Conservation (phyloP, 2,329 filamentous ascomycete species). For the Erysiphe neolycopersici region DNA sequence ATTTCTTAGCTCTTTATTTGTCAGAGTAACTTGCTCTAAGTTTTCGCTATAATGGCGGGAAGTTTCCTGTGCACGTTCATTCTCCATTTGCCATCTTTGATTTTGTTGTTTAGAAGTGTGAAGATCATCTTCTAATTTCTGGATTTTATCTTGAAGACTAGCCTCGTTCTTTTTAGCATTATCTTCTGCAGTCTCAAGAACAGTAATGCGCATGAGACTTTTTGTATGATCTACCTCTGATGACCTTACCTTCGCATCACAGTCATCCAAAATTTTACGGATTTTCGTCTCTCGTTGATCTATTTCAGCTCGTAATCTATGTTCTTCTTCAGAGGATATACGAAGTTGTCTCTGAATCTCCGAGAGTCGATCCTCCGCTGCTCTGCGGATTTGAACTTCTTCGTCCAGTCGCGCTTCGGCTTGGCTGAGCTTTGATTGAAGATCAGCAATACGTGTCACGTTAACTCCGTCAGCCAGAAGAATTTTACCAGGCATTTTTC, state of each 20-base stretch:
- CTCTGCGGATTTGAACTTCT: conserved; percentile 33
- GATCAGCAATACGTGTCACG: conserved; percentile 9
- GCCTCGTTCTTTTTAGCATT: conserved; percentile 25
- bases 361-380: conserved; percentile 43
- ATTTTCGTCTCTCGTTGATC: conserved; percentile 43
- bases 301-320: conserved; percentile 35
- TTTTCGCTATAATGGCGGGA: conserved; percentile 35
- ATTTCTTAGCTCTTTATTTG: conserved; percentile 48
- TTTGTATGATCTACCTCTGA: conserved; percentile 29
- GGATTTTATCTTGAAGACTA: conserved; percentile 29
- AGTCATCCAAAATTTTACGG: conserved; percentile 40
- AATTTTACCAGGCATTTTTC: conserved; percentile 3
- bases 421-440: conserved; percentile 39
- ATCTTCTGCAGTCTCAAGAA: conserved; percentile 40
- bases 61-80: conserved; percentile 33
- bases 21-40: conserved; percentile 25
- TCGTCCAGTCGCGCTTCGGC: conserved; percentile 36
- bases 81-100: conserved; percentile 32
- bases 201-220: conserved; percentile 31
- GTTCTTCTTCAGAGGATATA: conserved; percentile 45
- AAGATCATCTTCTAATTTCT: conserved; percentile 26
- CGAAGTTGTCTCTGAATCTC: conserved; percentile 46
- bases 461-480: conserved; percentile 18
- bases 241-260: conserved; percentile 35
- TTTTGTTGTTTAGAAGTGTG: conserved; percentile 27